A percentile compares a stretch with the other conserved stretches of the same genome.
Evolutionary conservation across 83 land plant genomes (phyloP).

Genomic region (Thuja plicata): DNA sequence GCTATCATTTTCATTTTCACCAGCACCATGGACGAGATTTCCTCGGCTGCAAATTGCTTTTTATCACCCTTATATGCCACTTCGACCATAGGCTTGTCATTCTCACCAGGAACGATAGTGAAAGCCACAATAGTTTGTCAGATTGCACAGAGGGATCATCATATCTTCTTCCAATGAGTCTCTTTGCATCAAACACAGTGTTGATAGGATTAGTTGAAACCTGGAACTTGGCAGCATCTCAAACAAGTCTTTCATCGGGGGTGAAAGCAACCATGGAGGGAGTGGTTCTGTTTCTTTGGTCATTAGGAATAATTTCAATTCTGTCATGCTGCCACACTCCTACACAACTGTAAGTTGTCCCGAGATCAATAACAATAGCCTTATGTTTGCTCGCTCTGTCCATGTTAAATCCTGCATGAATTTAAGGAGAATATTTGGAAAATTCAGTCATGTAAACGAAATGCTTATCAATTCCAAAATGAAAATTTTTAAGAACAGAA

Average conservation of each 20-base stretch:
- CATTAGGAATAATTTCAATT: too few species aligned
- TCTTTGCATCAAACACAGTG: slow-evolving; percentile 30
- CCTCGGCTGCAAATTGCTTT: slow-evolving; percentile 19
- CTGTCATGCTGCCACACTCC: too few species aligned
- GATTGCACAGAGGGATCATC: slow-evolving; percentile 18
- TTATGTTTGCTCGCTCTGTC: too few species aligned
- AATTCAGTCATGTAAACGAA: too few species aligned
- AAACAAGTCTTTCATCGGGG: slow-evolving; percentile 14
- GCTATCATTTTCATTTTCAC: slow-evolving; percentile 19
- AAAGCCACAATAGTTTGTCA: slow-evolving; percentile 26
- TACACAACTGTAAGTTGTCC: too few species aligned
- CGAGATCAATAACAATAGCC: too few species aligned
- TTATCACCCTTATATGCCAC: slow-evolving; percentile 22
- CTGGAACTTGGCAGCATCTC: slow-evolving; percentile 25
- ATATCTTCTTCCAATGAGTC: slow-evolving; percentile 27
- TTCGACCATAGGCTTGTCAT: slow-evolving; percentile 25
- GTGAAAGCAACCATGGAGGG: not conserved
- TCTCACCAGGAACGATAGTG: slow-evolving; percentile 14
- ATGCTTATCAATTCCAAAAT: too few species aligned
- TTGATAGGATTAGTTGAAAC: slow-evolving; percentile 22
- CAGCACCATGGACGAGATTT: slow-evolving; percentile 19
- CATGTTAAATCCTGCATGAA: too few species aligned
- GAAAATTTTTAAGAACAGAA: too few species aligned
- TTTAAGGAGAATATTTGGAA: too few species aligned
- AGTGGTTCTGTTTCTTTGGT: too few species aligned